phyloP scores from a whole-genome alignment of 257 asterid genomes.

The Gentiana dahurica region DNA sequence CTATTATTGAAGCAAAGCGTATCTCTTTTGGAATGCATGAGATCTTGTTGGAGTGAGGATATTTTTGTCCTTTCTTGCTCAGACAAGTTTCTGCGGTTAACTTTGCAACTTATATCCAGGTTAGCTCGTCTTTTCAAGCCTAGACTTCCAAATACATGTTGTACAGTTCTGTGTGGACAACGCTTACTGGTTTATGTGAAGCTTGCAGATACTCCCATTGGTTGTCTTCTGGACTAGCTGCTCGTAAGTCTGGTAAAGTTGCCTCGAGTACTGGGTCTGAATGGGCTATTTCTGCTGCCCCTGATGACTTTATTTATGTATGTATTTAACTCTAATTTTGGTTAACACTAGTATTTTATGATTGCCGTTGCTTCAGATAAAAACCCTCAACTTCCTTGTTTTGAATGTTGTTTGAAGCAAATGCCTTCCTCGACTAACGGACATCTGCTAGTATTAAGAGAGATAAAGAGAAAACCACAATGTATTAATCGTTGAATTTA shows the following conservation, averaged over 20 bases:
- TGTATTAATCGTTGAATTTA: neutral
- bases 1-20: constrained; percentile 66
- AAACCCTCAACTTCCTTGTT: neutral
- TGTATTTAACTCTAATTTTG: constrained; percentile 20
- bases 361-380: neutral
- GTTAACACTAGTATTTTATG: constrained; percentile 5
- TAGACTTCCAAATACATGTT: neutral
- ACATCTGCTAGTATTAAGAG: no score
- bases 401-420: neutral
- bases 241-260: constrained; percentile 55
- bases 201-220: constrained; percentile 67
- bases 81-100: constrained; percentile 91
- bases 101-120: constrained; percentile 93
- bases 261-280: constrained; percentile 53
- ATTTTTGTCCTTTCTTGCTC: constrained; percentile 80
- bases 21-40: constrained; percentile 77
- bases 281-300: constrained; percentile 81
- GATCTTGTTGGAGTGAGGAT: constrained; percentile 90
- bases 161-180: neutral
- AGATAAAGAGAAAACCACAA: neutral
- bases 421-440: no score
- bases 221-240: constrained; percentile 75
- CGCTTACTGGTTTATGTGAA: constrained; percentile 1
- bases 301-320: constrained; percentile 79
- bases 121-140: constrained; percentile 20